Base-by-base conservation (phyloP, 2,329 filamentous ascomycete genomes). In the Stachybotrys chlorohalonatus region DNA sequence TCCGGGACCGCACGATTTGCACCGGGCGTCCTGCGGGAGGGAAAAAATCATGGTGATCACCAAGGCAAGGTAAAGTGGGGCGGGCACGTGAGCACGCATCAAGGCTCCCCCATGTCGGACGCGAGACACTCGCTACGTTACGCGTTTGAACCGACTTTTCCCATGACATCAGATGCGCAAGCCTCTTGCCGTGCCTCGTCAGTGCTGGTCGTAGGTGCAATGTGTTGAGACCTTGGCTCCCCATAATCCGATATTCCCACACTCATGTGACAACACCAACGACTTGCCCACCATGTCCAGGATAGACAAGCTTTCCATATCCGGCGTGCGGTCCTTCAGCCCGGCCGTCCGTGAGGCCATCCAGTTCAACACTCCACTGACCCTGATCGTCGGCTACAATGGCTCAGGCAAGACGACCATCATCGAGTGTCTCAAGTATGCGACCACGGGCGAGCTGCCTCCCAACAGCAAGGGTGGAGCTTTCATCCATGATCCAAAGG, bases 401-500 rank as follows among this genome's bases (percentile, higher is more conserved):
- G 94, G 94, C 54, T 97, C 93, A 1, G 94, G 94, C 58, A 99
- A 99, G 75, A 99, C 94, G 9, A 97, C 94, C 55, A 96, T 99
- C 67, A 99, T 99, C 72, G 94, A 99, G 72, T 95, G 91, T 69
- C 87, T 99, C 66, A 96, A 96, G 68, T 99, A 96, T 84, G 92
- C 90, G 53, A 96, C 95, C 16, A 96, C 92, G 7, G 95, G 94
- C 55, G 89, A 95, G 65, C 81, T 95, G 51, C 94, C 94, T 1
- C 90, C 94, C 36, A 96, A 96, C 75, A 92, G 86, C 75, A 88
- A 86, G 62, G 87, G 88, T 31, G 92, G 91, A 36, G 92, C 93
- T 52, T 99, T 97, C 69, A 90, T 99, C 59, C 93, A 99, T 69
- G 94, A 99, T 64, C 94, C 94, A n/a, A 94, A 94, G 74, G 81